Evolutionary conservation across 352 stramenopile species (phyloP).

Genomic region (Phytopythium sindhum): DNA sequence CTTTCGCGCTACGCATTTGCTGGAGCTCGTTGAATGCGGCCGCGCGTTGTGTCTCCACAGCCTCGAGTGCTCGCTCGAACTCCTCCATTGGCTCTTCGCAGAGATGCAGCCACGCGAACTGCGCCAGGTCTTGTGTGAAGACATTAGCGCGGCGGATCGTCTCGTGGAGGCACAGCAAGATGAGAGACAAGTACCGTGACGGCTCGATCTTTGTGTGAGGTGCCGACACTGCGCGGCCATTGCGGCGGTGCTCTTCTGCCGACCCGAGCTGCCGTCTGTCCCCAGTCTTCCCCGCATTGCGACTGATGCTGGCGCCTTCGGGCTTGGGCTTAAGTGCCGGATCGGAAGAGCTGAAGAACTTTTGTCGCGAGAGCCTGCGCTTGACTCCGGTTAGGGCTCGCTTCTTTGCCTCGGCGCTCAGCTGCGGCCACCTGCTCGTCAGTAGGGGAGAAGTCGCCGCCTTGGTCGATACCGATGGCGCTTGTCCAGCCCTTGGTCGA

Average conservation of each 20-base stretch:
- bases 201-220: constrained; percentile 9
- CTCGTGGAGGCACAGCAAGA: constrained; percentile 38
- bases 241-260: background rate
- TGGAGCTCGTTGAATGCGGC: constrained; percentile 16
- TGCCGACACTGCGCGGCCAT: background rate
- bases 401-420: constrained; percentile 11
- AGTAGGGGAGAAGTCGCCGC: background rate
- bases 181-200: constrained; percentile 25
- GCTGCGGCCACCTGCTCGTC: constrained; percentile 15
- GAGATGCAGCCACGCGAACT: constrained; percentile 25
- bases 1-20: constrained; percentile 17
- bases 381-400: constrained; percentile 12
- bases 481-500: background rate
- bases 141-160: constrained; percentile 22
- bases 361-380: constrained; percentile 12
- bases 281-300: background rate
- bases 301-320: background rate
- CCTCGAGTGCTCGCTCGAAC: constrained; percentile 15
- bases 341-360: constrained; percentile 12
- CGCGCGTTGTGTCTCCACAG: constrained; percentile 10
- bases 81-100: constrained; percentile 23
- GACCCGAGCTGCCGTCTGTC: background rate
- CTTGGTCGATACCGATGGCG: background rate
- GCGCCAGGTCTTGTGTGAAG: constrained; percentile 32
- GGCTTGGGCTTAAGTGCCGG: background rate